Evolutionary conservation across 257 asterid species (phyloP).

Genomic region (Solanum lignicaule): DNA sequence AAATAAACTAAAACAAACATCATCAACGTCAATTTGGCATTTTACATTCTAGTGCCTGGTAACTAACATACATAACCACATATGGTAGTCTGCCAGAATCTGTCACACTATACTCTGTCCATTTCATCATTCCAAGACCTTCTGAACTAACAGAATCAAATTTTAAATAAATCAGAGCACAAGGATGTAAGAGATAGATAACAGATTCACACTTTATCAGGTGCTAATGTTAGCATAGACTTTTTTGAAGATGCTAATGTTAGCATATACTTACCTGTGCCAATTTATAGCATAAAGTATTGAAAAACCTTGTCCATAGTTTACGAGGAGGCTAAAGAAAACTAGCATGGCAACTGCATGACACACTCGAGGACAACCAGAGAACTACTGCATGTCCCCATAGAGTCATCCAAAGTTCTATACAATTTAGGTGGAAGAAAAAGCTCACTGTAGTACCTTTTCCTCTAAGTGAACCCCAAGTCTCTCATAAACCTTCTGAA

Average conservation of each 20-base stretch:
- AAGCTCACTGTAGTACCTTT: conserved; percentile 33
- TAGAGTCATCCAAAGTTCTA: neutral
- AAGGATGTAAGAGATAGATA: neutral
- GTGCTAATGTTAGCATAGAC: neutral
- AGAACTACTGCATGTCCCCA: neutral
- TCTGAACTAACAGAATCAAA: neutral
- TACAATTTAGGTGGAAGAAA: neutral
- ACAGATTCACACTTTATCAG: neutral
- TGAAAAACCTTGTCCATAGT: neutral
- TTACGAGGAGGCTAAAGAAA: neutral
- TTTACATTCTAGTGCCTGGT: neutral
- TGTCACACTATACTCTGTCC: neutral
- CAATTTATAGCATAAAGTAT: neutral
- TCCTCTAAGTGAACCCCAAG: conserved; percentile 81
- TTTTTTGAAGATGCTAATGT: neutral
- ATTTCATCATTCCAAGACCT: neutral
- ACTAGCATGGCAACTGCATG: neutral
- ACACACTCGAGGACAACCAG: neutral
- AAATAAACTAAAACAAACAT: neutral
- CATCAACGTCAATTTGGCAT: neutral
- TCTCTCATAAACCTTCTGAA: conserved; percentile 49
- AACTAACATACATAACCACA: neutral
- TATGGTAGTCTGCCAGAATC: neutral
- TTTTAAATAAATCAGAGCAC: neutral
- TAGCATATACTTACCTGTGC: neutral